Base-by-base conservation (phyloP, 768 basidiomycete genomes). In the Leccinellum albellum region DNA sequence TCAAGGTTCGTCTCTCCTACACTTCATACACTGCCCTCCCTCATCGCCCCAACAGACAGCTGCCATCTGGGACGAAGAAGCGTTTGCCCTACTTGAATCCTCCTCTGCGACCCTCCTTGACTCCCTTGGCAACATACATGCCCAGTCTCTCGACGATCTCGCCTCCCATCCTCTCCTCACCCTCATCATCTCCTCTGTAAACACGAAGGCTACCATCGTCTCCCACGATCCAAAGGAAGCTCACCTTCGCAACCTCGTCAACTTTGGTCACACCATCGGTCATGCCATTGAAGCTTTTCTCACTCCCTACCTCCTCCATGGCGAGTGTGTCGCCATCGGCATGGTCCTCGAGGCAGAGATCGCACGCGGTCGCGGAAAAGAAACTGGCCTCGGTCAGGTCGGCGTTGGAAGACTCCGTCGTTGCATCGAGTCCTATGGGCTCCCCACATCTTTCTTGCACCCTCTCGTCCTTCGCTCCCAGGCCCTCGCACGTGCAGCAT, bases 341-440 rank as follows among this genome's bases (percentile, higher is more conserved):
- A 98, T 98, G 88, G 88, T 98, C 54, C 84, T 98, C 46, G 97
- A 99, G 71, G 96, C 90, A 15, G 96, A 99, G 72, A 81, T 98
- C 44, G 88, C 97, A 3, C 80, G 97, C 8, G 87, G 86, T 61
- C 81, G 95, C 65, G 96, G 95, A 17, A 58, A 15, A 3, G 66
- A 67, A 57, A 67, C 66, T 0, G 81, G 92, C 26, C 82, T 99
- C 31, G 82, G 85, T 35, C 96, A 98, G 74, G 94, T 96, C 45
- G 92, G 86, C 50, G 89, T 98, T 17, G 96, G 96, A 1, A 84
- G 97, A 24, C 81, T 99, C 21, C 85, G 87, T 48, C 81, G 95
- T 35, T 90, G 89, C 74, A 76, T 99, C 48, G 91, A 92, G 66
- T 88, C 88, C 0, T 97, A 96, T 76, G 92, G 92, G 61, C 84